Conservation (phyloP, 768 basidiomycete genomes). For the Tylopilus sp. region DNA sequence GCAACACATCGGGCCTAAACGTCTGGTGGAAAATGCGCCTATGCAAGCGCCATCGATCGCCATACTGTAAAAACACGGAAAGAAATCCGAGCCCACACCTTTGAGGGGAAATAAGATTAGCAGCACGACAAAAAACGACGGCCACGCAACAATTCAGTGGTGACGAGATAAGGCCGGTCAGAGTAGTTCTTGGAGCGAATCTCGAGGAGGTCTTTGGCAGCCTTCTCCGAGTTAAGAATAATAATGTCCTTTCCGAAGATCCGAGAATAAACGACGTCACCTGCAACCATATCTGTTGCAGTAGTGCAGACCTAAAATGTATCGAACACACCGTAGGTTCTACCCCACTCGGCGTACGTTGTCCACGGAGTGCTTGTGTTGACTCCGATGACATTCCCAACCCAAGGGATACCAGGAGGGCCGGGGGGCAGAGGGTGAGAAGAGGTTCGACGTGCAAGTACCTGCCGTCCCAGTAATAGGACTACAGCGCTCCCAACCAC, state of each 20-base stretch:
- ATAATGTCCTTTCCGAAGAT: background rate
- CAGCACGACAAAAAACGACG: no score
- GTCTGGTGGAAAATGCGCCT: background rate
- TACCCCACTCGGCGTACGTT: background rate
- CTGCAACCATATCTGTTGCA: background rate
- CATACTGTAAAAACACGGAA: background rate
- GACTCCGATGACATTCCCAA: no score
- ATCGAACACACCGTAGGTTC: background rate
- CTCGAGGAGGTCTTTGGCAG: background rate
- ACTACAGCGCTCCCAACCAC: no score
- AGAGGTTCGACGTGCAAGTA: no score
- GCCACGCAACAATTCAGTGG: background rate
- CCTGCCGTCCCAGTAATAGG: no score
- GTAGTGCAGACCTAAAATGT: background rate
- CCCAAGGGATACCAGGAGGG: no score
- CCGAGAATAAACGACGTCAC: background rate
- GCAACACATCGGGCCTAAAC: background rate
- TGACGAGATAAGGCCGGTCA: background rate
- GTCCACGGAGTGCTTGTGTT: no score
- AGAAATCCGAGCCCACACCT: background rate
- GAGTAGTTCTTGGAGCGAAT: background rate
- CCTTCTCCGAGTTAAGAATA: background rate
- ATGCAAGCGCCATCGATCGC: constrained; percentile 7
- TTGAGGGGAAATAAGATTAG: no score
- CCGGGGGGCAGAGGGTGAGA: no score